A percentile compares a stretch with the other conserved stretches of the same genome.
Conservation (phyloP, 352 stramenopile genomes). For the Pythium aristosporum region DNA sequence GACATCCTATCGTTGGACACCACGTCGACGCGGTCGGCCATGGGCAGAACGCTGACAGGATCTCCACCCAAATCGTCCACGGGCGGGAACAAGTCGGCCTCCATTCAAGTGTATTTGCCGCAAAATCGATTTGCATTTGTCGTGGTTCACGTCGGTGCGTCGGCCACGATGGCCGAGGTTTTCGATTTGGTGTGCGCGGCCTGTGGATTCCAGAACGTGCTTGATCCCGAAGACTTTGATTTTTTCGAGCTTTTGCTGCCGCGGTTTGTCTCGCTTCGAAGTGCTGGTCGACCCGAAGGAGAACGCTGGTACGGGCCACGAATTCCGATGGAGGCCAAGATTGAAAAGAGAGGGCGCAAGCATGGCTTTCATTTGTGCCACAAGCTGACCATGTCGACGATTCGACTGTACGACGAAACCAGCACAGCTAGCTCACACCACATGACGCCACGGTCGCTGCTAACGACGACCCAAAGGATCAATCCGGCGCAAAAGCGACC, state of each 20-base stretch:
- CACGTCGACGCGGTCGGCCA: constrained; percentile 52
- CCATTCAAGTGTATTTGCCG: constrained; percentile 79
- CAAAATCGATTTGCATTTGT: constrained; percentile 86
- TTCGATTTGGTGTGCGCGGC: constrained; percentile 78
- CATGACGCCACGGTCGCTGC: constrained; percentile 67
- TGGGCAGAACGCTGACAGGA: constrained; percentile 19
- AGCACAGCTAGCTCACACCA: constrained; percentile 86
- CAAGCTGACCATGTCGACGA: constrained; percentile 85
- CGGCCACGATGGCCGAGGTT: constrained; percentile 60
- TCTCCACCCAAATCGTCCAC: constrained; percentile 46
- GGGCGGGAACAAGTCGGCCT: constrained; percentile 37
- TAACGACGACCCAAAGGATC: constrained; percentile 69
- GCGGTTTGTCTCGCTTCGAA: constrained; percentile 84
- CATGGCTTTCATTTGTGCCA: constrained; percentile 85
- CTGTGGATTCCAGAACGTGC: constrained; percentile 68
- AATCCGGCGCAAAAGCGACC: constrained; percentile 80
- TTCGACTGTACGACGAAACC: constrained; percentile 84
- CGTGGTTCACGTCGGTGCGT: constrained; percentile 59
- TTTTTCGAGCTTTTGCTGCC: constrained; percentile 83
- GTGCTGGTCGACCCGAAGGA: constrained; percentile 75
- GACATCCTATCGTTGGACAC: constrained; percentile 62
- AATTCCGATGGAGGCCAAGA: constrained; percentile 56
- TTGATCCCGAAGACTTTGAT: constrained; percentile 79
- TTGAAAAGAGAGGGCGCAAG: constrained; percentile 61
- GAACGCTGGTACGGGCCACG: constrained; percentile 81